Base-by-base conservation (phyloP, 2,329 filamentous ascomycete species). In the Ploettnerulaceae sp. region DNA sequence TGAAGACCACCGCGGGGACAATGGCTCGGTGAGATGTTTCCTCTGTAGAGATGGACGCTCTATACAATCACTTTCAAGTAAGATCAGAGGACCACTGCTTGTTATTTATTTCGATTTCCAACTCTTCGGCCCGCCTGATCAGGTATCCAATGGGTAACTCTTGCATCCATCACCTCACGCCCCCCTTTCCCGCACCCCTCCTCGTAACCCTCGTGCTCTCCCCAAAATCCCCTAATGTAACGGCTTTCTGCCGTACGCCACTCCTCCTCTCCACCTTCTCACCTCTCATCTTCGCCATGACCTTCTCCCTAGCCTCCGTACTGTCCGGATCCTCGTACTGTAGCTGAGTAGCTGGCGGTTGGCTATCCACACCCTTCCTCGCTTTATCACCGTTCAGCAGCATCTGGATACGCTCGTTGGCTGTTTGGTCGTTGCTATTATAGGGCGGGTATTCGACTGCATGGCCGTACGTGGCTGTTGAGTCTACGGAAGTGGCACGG, bases 401-500 rank as follows among this genome's bases (percentile, higher is more conserved):
- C 35, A 52, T 52, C 12, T 57, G 54, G 5, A 61, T 55, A 6
- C 53, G 49, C 12, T 55, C 57, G 33, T 57, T 49, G 7, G 49
- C 39, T 8, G 48, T 48, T 18, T 51, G 38, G 24, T 52, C 46
- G 7, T 28, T 40, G 3, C 14, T 6, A 33, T 31, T 7, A 18
- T 53, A 17, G 11, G 41, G 24, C 4, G 58, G 54, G 37, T 58
- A 61, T 25, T 62, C 51, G 1, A 61, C 59, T 1, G 59, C 49
- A 20, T 59, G 44, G 3, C 59, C 56, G 22, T 56, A 46, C 0
- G 57, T 61, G 8, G 65, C 55, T 12, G 61, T 63, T 0, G 68
- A 67, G 17, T 73, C 71, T 12, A 65, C 66, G 44, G 73, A 64
- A 7, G 59, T 61, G 5, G 60, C 60, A 5, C 56, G 54, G 1